Conservation (phyloP, 2,329 filamentous ascomycete species). For the Tolypocladium inflatum region DNA sequence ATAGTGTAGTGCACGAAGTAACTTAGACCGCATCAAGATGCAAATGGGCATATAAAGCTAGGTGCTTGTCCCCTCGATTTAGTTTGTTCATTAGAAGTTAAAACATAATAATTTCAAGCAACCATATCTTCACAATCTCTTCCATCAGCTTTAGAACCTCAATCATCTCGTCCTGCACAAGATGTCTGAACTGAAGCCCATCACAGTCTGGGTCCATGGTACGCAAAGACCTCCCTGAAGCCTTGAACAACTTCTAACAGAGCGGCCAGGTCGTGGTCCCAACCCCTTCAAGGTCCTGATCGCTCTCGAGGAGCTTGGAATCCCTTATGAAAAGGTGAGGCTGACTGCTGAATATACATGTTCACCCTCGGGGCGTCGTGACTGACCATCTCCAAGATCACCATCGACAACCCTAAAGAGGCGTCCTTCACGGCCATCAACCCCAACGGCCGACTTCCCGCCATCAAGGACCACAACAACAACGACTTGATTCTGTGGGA, state of each 20-base stretch:
- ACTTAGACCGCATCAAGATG: no score
- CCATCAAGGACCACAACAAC: slow-evolving; percentile 25
- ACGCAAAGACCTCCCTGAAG: neutral
- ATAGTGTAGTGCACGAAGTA: no score
- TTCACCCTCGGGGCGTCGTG: neutral
- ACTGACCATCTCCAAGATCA: slow-evolving; percentile 3
- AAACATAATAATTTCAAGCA: neutral
- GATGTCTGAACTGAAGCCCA: slow-evolving; percentile 9
- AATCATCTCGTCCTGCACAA: neutral
- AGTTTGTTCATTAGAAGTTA: neutral
- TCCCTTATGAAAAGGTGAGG: slow-evolving; percentile 22
- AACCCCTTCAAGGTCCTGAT: slow-evolving; percentile 23
- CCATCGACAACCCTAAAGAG: slow-evolving; percentile 13
- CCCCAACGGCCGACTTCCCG: slow-evolving; percentile 24
- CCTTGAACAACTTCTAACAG: neutral
- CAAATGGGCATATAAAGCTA: no score
- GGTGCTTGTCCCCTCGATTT: neutral
- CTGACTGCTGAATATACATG: neutral
- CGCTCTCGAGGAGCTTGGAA: slow-evolving; percentile 23
- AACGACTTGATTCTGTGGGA: slow-evolving; percentile 14
- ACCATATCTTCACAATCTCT: neutral
- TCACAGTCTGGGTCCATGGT: slow-evolving; percentile 9
- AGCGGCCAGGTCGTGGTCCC: slow-evolving; percentile 12
- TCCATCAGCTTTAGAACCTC: neutral
- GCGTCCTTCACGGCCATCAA: slow-evolving; percentile 17